Conservation (phyloP, 495 filamentous ascomycete species). For the Talaromyces trachyspermus region DNA sequence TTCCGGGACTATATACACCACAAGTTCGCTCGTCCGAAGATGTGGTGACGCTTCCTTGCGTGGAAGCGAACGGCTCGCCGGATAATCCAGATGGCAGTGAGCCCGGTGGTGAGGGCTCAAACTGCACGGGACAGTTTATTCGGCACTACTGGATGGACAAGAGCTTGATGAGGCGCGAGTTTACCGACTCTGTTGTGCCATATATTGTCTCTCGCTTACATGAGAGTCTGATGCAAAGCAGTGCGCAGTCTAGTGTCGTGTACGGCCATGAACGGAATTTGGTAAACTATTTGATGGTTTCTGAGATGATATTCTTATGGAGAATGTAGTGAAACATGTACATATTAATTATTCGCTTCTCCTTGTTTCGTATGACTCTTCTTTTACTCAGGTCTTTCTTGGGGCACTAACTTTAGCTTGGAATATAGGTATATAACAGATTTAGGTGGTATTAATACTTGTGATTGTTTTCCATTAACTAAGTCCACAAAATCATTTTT, state of each 20-base stretch:
- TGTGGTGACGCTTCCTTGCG: conserved; percentile 27
- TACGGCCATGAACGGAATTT: conserved; percentile 1
- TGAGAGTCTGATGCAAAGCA: neutral
- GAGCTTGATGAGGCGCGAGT: conserved; percentile 2
- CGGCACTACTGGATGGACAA: conserved; percentile 16
- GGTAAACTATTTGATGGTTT: neutral
- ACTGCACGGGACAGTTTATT: conserved; percentile 13
- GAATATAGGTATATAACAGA: no score
- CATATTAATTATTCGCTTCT: no score
- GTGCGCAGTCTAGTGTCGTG: neutral
- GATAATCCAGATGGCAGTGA: conserved; percentile 6
- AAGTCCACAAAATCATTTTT: no score
- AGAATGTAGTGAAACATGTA: no score
- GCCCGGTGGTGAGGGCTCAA: conserved; percentile 1
- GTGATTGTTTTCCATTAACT: no score
- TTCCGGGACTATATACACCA: conserved; percentile 30
- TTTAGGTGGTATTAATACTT: no score
- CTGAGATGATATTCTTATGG: no score
- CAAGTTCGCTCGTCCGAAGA: conserved; percentile 23
- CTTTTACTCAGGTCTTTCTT: no score
- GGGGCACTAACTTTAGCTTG: no score
- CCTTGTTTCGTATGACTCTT: no score
- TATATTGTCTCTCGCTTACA: conserved; percentile 13
- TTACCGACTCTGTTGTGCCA: conserved; percentile 10
- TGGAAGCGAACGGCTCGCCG: conserved; percentile 25